Conservation (phyloP, 345 rosid genomes). For the Populus deltoides region DNA sequence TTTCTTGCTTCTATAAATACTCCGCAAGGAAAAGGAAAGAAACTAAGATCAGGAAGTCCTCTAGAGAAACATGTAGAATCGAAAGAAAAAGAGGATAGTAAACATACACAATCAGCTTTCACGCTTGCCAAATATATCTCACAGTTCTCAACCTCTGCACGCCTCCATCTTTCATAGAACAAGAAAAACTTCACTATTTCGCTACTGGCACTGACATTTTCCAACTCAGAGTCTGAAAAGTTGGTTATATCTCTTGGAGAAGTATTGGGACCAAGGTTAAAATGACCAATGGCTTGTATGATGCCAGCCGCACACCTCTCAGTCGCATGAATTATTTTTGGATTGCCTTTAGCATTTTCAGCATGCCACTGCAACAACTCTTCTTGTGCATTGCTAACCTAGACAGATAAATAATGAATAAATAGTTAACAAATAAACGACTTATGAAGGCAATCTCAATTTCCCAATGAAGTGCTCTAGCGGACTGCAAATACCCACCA, state of each 20-base stretch:
- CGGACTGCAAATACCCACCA: conserved; percentile 44
- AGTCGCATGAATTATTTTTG: conserved; percentile 74
- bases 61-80: not conserved
- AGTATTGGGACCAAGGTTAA: conserved; percentile 76
- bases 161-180: conserved; percentile 88
- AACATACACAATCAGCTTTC: conserved; percentile 69
- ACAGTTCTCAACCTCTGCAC: conserved; percentile 74
- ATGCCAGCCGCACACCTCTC: conserved; percentile 95
- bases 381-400: conserved; percentile 99
- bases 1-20: not conserved
- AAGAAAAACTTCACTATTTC: conserved; percentile 70
- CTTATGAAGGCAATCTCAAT: conserved; percentile 3
- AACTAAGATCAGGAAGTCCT: not conserved
- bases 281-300: conserved; percentile 86
- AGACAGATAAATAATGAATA: not conserved
- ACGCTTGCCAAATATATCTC: conserved; percentile 60
- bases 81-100: conserved; percentile 8
- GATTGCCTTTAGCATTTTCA: conserved; percentile 77
- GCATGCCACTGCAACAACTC: conserved; percentile 91
- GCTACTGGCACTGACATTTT: conserved; percentile 45
- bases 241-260: conserved; percentile 82
- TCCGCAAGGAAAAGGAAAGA: not conserved
- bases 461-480: not conserved
- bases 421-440: not conserved
- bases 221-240: conserved; percentile 29